Evolutionary conservation across 768 basidiomycete genomes (phyloP), one percentile per base, ranked within the genome.

Genomic region (Lactarius sp.): DNA sequence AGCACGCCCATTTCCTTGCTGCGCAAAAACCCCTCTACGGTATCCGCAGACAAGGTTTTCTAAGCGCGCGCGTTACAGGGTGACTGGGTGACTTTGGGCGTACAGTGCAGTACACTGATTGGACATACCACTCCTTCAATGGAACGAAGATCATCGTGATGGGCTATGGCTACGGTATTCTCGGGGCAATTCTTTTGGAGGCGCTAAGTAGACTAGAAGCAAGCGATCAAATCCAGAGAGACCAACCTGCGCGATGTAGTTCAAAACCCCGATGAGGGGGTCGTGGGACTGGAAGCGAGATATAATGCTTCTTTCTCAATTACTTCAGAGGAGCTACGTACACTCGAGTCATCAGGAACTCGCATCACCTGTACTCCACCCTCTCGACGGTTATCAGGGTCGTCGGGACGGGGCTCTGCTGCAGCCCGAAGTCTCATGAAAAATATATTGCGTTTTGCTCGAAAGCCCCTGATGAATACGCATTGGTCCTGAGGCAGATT

Each of bases 381-480:
- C 22, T 27, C 22, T 27, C 22, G 22, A 27, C 22, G 22, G n/a
- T n/a, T 59, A 41, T 12, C 47, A 10, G 54, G 54, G 33, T 62
- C 61, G n/a, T 57, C 55, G 27, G 55, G 47, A 42, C 4, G 36
- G n/a, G 61, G 55, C 20, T 37, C 54, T 42, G 61, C 61, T 22
- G 61, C 61, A 37, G 34, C 61, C 14, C 13, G 56, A 9, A 55
- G 39, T 7, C 20, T 57, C 6, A 42, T 57, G 46, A 37, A 57
- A 10, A 62, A 36, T 18, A 56, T 20, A 6, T 49, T 22, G 13
- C 54, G 61, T 27, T 34, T 62, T 18, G 62, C 56, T 3, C 62
- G 56, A 16, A 52, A 63, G 10, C 62, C 62, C 16, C 42, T 52
- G 33, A 63, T 46, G 33, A 63, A 63, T 6, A 63, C 31, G 8